Base-by-base conservation (phyloP, 192 early-diverging fungal species). In the Phlyctochytrium arcticum region DNA sequence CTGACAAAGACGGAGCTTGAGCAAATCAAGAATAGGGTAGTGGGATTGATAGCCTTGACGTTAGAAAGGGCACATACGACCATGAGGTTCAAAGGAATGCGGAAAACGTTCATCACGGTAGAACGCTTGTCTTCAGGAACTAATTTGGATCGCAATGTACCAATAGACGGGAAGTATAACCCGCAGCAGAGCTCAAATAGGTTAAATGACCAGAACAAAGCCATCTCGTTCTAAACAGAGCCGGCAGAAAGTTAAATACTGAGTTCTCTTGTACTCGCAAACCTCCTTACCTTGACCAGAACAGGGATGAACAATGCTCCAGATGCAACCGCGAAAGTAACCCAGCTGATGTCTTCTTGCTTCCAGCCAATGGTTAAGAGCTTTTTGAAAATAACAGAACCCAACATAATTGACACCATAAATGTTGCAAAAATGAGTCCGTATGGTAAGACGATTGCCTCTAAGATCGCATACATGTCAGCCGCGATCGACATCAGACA, bases 321-420 rank as follows among this genome's bases (percentile, higher is more conserved):
- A 2, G 56, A 27, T 7, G 68, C 77, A 12, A 72, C 23, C 4
- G 17, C 49, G 62, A 77, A 67, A 21, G 68, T 44, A 2, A 57
- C n/a, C 24, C 23, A 15, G 23, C 54, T 56, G 61, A 77, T 65
- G 32, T 51, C 23, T 42, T 66, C 67, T 33, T 59, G 62, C 19
- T 49, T 56, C 65, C 54, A 68, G 6, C 39, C 31, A 2, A 31
- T 8, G 17, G 47, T 51, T 0, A 33, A 29, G 9, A 78, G 57
- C 5, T 66, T 37, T 24, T 54, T 54, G 48, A 73, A 79, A 21
- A 75, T n/a, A 6, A 58, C 29, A 0, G 76, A 79, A 10, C 80
- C 80, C 5, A 76, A 31, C 79, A 82, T 81, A 67, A 73, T 69
- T 12, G 62, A 78, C 34, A 82, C 71, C 80, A 82, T 82, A 46